phyloP scores from a whole-genome alignment of 495 filamentous ascomycete species.

The Xylaria scruposa region DNA sequence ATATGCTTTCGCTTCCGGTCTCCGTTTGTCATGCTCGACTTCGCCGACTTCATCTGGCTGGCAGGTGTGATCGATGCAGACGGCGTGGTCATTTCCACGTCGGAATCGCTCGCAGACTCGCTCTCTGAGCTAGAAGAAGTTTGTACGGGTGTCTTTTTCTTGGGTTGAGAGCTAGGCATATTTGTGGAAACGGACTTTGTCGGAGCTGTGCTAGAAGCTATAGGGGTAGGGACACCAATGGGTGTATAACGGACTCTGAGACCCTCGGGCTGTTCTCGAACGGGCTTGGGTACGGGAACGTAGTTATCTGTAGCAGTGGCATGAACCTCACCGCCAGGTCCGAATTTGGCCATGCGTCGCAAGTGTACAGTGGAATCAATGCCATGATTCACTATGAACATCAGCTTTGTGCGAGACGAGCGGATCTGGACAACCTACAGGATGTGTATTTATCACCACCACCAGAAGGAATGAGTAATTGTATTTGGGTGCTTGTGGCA shows the following conservation, averaged over 20 bases:
- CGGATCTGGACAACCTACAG: conserved; percentile 37
- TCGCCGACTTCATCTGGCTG: conserved; percentile 31
- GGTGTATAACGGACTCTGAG: conserved; percentile 52
- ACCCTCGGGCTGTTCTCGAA: conserved; percentile 54
- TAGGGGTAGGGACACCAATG: conserved; percentile 45
- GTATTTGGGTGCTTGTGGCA: conserved; percentile 47
- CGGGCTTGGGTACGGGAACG: conserved; percentile 35
- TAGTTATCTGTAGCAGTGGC: conserved; percentile 35
- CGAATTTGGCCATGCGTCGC: conserved; percentile 51
- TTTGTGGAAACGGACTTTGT: neutral
- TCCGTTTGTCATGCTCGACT: conserved; percentile 29
- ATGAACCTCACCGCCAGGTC: conserved; percentile 35
- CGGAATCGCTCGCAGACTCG: conserved; percentile 38
- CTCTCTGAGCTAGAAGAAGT: conserved; percentile 31
- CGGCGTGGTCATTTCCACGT: conserved; percentile 40
- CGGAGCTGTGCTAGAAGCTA: neutral
- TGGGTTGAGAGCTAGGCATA: neutral
- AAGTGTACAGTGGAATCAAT: conserved; percentile 53
- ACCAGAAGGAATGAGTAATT: conserved; percentile 51
- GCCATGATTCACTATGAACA: conserved; percentile 41
- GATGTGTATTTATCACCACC: conserved; percentile 49
- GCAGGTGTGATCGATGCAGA: conserved; percentile 6
- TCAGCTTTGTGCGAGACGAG: conserved; percentile 16
- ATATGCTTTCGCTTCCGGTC: conserved; percentile 39
- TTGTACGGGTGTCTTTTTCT: conserved; percentile 8